These are phyloP conservation scores for Batkoa obscura DNA, from an alignment of 371 early-diverging fungal species.

Conservation along the genomic window DNA sequence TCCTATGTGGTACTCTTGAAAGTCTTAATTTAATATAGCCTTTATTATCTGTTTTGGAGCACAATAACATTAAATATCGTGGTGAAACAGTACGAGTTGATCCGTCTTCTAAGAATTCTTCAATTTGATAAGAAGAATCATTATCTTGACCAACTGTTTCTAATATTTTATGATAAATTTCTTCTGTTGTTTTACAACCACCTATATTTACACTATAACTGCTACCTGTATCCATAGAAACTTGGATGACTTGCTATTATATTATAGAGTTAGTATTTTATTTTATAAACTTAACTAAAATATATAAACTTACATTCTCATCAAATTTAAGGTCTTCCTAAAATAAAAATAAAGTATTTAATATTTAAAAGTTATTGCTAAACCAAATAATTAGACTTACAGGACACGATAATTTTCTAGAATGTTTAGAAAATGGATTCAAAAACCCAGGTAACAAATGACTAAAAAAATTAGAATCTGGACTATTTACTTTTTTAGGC, in stretches of 20 bases:
- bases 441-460: slow-evolving; percentile 3
- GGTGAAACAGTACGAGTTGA: slow-evolving; percentile 1
- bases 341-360: background rate
- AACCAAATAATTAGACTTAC: background rate
- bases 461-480: too few relatives aligned
- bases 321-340: slow-evolving; percentile 4
- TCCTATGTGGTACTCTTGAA: background rate
- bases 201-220: slow-evolving; percentile 5
- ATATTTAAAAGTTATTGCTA: background rate
- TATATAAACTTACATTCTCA: background rate
- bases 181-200: slow-evolving; percentile 1
- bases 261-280: background rate
- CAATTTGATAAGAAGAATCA: background rate
- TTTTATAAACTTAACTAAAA: background rate
- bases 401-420: background rate
- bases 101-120: slow-evolving; percentile 1
- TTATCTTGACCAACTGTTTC: background rate
- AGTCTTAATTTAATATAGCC: background rate
- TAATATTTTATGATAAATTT: background rate
- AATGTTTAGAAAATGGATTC: background rate
- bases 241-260: background rate
- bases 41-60: slow-evolving; percentile 1
- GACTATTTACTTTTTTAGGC: background rate
- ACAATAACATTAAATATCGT: background rate
- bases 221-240: background rate